Evolutionary conservation across 2,329 filamentous ascomycete genomes (phyloP), one percentile per base, ranked within the genome.

Genomic region (Aureobasidium namibiae): DNA sequence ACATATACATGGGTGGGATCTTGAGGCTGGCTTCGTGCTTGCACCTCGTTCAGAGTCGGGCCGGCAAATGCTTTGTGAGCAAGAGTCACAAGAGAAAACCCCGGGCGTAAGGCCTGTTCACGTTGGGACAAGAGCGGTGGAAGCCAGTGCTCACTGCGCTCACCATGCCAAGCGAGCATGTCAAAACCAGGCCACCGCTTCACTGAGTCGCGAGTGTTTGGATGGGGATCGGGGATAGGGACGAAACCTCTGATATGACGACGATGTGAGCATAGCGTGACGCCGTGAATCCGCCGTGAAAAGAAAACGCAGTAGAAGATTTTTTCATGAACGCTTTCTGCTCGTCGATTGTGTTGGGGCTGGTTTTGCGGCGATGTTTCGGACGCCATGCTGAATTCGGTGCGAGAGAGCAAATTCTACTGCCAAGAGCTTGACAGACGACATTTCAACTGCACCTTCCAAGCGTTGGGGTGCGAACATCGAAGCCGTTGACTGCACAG

Each of bases 331-430:
- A 48, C 54, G 54, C 42, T 39, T 33, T 21, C 7, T 31, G 48
- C 23, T 48, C 42, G 21, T 46, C 13, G 39, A 57, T 26, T 48
- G 54, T 57, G 54, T 57, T 57, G 54, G 54, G 54, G 42, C 38
- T 48, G 54, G 54, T 39, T 42, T 33, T 57, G 42, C 54, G 54
- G 54, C 54, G 48, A 48, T 57, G 54, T 57, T 57, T 48, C 54
- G 54, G 54, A 56, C 52, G 52, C 52, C 41, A 44, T 39, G 18
- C 54, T 42, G 7, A n/a, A 57, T 57, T 34, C 21, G 54, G 54
- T 24, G 42, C 14, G 42, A 48, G 23, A 39, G 54, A 57, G 54
- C 54, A 57, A 57, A 57, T 57, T 57, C 24, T 39, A 57, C 41
- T 57, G 41, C 54, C 54, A 57, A 57, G 53, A 44, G 45, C 24